Conservation (phyloP, 768 basidiomycete species). For the Inosperma sp. region DNA sequence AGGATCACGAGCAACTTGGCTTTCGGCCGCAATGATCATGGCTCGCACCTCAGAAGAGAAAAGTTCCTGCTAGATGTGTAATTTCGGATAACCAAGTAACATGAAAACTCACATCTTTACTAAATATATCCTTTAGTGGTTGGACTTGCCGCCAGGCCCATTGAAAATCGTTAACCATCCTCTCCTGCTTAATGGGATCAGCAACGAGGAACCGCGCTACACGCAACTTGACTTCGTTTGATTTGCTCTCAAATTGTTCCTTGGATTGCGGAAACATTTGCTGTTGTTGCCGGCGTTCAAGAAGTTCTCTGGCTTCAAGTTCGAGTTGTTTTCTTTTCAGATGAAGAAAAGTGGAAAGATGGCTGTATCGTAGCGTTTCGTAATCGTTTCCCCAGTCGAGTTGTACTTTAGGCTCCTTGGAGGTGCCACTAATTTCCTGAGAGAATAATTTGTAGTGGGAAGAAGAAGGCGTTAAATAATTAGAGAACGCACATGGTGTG, state of each 20-base stretch:
- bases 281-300: slow-evolving; percentile 23
- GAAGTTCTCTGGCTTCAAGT: slow-evolving; percentile 21
- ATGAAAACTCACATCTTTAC: slow-evolving; percentile 38
- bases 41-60: too few relatives aligned
- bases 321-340: slow-evolving; percentile 18
- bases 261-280: slow-evolving; percentile 31
- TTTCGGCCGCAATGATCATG: too few relatives aligned
- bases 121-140: slow-evolving; percentile 39
- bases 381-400: slow-evolving; percentile 29
- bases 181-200: slow-evolving; percentile 36
- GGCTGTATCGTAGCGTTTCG: slow-evolving; percentile 28
- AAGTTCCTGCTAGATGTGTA: too few relatives aligned
- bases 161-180: slow-evolving; percentile 42
- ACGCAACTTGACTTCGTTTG: slow-evolving; percentile 45
- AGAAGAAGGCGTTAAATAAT: neutral
- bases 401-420: slow-evolving; percentile 1
- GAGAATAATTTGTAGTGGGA: neutral
- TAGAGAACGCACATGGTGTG: neutral
- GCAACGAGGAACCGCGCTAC: slow-evolving; percentile 44
- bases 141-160: slow-evolving; percentile 51
- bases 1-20: too few relatives aligned
- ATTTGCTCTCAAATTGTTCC: slow-evolving; percentile 32
- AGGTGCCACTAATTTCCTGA: neutral
- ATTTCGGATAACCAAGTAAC: too few relatives aligned
- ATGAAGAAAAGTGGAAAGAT: slow-evolving; percentile 25